Base-by-base conservation (phyloP, 257 asterid genomes). In the Prunella vulgaris region DNA sequence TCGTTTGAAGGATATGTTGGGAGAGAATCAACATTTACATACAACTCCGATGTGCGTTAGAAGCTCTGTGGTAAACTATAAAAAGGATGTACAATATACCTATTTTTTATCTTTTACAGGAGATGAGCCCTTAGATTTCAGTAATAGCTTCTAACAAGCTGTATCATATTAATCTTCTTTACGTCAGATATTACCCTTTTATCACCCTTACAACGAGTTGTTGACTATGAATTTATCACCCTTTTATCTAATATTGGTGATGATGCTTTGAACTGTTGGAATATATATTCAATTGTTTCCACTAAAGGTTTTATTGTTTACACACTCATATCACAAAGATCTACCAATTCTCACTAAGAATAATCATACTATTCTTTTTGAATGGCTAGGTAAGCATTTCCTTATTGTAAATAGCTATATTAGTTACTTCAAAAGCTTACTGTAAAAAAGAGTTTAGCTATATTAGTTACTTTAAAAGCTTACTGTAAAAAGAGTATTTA, bases 261-360 rank as follows among this genome's bases (percentile, higher is more conserved):
- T 69, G 57, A 59, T 60, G 33, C 15, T 62, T 48, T 62, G 64
- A 59, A 27, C 28, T 44, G 60, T 62, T 38, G 27, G n/a, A 60
- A 15, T 32, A 30, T n/a, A n/a, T n/a, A 61, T 51, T 30, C 12
- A 42, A 30, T 30, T 64, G 3, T 3, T 46, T 56, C 20, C 15
- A 49, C 57, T 48, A 61, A 66, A 64, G 33, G 60, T 70, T 76
- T 46, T 80, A 54, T 76, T 60, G 20, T 83, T 88, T 96, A 96
- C 97, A 59, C 88, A 88, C 70, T 93, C 98, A 17, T 93, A 90
- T 66, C 89, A 96, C 78, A 93, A 87, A 76, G 88, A 87, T 72
- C 87, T 93, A 38, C 96, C 96, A 66, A 82, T 88, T 59, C 93
- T 93, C 69, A 78, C 97, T 30, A 88, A 83, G 87, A 82, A 84